Base-by-base conservation (phyloP, 2,329 filamentous ascomycete species). In the Monosporascus sp. region DNA sequence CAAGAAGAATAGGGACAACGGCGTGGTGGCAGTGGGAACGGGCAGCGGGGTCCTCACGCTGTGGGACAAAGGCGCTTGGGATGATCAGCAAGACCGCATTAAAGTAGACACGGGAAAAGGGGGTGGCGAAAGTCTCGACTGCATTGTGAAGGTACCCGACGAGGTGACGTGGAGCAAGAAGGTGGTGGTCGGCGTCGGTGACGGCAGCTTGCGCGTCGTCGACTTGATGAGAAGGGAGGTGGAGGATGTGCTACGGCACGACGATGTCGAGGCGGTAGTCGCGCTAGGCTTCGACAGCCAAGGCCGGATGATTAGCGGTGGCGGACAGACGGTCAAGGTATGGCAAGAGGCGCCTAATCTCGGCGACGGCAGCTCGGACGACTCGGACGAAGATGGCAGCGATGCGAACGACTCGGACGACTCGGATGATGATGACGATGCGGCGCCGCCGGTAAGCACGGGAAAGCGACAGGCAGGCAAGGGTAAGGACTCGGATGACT, bases 21-120 rank as follows among this genome's bases (percentile, higher is more conserved):
- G 90, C 5, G 79, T 94, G 3, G 70, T 94, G 3, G 89, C 91
- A 0, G 87, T 89, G 37, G 90, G 89, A 22, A 84, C 80, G 25
- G 86, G 83, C 18, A 86, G 83, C 42, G 94, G 94, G 3, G 84
- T 97, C 1, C 69, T 97, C 57, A 97, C 92, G 5, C 74, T 97
- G 6, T 99, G 94, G 92, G 93, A 99, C 70, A 88, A 87, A 60
- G 93, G 93, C 1, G 84, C 89, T 1, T 97, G 94, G 93, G 92
- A 96, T 65, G 93, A 97, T 68, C 90, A 96, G 68, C 89, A 95
- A 61, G 91, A 96, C 72, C 82, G 91, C 50, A 88, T 97, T 62
- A 83, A 88, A 48, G 83, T 97, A 8, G 85, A 90, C 59, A 72
- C 76, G 9, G 80, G 77, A 18, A 78, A 72, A 60, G 72, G 70